These are phyloP conservation scores for Phaeodactylum tricornutum DNA, from an alignment of 108 stramenopile species.

Conservation along the genomic window DNA sequence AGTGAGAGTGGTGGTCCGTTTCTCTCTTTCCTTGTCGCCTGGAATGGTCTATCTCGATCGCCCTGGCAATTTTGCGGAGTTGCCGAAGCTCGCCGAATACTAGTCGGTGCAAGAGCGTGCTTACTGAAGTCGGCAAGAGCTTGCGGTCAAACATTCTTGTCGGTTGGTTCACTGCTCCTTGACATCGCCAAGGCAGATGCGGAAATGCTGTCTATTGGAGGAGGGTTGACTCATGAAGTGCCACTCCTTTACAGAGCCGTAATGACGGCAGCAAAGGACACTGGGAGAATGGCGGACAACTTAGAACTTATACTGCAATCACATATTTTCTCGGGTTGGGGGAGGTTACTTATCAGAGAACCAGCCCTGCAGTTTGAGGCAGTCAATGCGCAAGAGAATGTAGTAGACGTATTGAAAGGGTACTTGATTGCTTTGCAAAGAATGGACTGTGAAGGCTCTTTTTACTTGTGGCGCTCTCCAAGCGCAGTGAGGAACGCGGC, in stretches of 20 bases:
- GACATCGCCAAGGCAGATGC: not conserved
- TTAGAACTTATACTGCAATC: too few relatives aligned
- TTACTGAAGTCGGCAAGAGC: not conserved
- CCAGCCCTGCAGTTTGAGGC: not conserved
- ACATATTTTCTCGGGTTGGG: too few relatives aligned
- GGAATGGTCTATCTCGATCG: not conserved
- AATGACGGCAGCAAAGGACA: not conserved
- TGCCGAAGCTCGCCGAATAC: not conserved
- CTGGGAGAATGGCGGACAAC: not conserved
- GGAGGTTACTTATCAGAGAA: not conserved
- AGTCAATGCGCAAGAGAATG: not conserved
- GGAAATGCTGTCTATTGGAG: too few relatives aligned
- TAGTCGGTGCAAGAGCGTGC: too few relatives aligned
- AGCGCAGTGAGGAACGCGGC: not conserved
- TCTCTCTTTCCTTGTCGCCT: not conserved
- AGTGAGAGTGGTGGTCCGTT: too few relatives aligned
- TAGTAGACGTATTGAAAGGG: not conserved
- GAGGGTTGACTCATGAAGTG: too few relatives aligned
- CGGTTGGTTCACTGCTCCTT: not conserved
- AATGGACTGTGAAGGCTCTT: not conserved
- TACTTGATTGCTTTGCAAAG: not conserved
- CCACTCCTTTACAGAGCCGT: not conserved
- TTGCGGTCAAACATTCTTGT: not conserved
- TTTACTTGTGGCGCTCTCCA: conserved; percentile 13
- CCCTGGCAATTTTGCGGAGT: not conserved